Evolutionary conservation across 129 eudicot species (phyloP).

Genomic region (Solidago caesia): DNA sequence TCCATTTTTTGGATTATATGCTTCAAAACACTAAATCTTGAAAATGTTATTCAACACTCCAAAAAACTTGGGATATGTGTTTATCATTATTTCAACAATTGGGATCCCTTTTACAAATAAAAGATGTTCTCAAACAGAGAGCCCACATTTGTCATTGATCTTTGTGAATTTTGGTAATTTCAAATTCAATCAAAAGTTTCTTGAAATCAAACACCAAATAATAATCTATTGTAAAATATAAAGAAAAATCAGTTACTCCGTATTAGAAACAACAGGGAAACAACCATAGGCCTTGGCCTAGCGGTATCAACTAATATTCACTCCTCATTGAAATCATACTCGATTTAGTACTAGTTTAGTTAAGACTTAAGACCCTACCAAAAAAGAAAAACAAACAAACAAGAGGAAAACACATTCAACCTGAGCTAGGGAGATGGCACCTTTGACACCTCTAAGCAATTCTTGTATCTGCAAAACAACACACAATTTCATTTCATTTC

Average conservation of each 20-base stretch:
- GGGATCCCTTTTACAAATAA: neutral
- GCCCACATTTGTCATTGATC: constrained; percentile 19
- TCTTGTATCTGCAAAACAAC: constrained; percentile 71
- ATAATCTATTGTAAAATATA: too few relatives aligned
- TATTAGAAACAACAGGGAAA: too few relatives aligned
- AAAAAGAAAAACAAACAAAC: constrained; percentile 1
- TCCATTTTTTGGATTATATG: neutral
- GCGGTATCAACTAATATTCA: too few relatives aligned
- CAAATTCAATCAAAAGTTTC: constrained; percentile 8
- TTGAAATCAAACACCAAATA: constrained; percentile 17
- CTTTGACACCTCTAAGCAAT: constrained; percentile 70
- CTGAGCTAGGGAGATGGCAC: constrained; percentile 88
- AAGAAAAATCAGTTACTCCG: too few relatives aligned
- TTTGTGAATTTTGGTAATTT: constrained; percentile 20
- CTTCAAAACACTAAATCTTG: constrained; percentile 7
- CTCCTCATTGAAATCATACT: too few relatives aligned
- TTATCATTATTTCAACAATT: constrained; percentile 6
- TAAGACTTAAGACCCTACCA: too few relatives aligned
- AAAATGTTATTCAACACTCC: neutral
- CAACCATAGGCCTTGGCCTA: too few relatives aligned
- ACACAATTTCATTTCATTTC: neutral
- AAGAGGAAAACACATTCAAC: constrained; percentile 53
- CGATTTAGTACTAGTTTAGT: too few relatives aligned
- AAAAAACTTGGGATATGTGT: neutral
- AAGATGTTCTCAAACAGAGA: constrained; percentile 11